Base-by-base conservation (phyloP, 176 grass and related monocot genomes). In the Phragmites australis region DNA sequence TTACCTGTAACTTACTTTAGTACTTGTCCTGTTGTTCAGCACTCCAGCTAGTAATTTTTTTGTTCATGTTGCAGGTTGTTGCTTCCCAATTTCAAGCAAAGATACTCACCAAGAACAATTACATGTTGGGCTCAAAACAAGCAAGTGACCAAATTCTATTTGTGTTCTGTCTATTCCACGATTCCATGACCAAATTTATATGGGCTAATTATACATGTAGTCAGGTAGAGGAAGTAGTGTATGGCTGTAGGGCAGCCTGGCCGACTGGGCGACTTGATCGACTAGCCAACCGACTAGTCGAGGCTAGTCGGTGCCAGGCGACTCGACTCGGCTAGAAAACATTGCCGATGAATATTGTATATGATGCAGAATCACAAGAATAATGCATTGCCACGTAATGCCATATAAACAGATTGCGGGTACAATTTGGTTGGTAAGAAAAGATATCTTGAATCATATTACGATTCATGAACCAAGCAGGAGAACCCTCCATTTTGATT, bases 361-460 rank as follows among this genome's bases (percentile, higher is more conserved):
- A 68, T 34, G 19, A 58, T n/a, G 53, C 9, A 68, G 27, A 59
- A n/a, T 31, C 26, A 56, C 31, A 34, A 65, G 8, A 53, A 72
- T 32, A 73, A 65, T 32, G 45, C 70, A 51, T 61, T 61, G 45
- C 11, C 32, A 63, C 10, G 21, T 27, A 74, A 29, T 57, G 58
- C 48, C 53, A n/a, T 68, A 70, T 50, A 78, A 78, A 76, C 52
- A 77, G 27, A 57, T 41, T 61, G 14, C 23, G 32, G 5, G 7
- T 25, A 32, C n/a, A 29, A 40, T 47, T 68, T 85, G 15, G 43
- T 7, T 37, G 25, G 19, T 31, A 63, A 30, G 56, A 50, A 45
- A 41, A 49, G 42, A 81, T 50, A 60, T 25, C 75, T 71, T 9
- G 55, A 50, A 17, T 3, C 31, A 41, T 25, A 62, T 66, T 49